Conservation (phyloP, 2,329 filamentous ascomycete species). For the Bipolaris gigantea region DNA sequence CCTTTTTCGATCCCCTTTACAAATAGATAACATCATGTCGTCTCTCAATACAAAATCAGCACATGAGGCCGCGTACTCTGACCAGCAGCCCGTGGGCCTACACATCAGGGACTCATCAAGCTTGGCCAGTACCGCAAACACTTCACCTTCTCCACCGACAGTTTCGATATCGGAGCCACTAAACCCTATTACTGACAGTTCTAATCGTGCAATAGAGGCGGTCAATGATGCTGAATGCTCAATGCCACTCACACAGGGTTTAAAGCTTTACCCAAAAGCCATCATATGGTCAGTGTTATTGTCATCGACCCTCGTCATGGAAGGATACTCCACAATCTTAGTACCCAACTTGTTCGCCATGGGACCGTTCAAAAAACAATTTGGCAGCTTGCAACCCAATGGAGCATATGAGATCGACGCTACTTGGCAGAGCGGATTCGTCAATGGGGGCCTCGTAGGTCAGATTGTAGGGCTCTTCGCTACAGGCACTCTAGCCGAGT, state of each 20-base stretch:
- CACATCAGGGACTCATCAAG: background rate
- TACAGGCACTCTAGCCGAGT: conserved; percentile 46
- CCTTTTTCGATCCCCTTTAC: background rate
- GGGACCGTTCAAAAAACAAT: conserved; percentile 45
- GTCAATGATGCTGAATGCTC: conserved; percentile 8
- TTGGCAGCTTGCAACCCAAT: conserved; percentile 25
- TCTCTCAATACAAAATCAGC: background rate
- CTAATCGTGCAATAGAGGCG: background rate
- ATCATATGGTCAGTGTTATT: conserved; percentile 78
- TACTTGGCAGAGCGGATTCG: conserved; percentile 47
- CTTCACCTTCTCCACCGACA: background rate
- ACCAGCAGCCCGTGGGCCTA: background rate
- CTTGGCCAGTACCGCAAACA: background rate
- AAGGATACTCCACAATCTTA: conserved; percentile 78
- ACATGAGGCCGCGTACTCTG: background rate
- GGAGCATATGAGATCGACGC: conserved; percentile 43
- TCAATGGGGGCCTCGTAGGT: conserved; percentile 47
- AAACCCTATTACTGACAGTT: background rate
- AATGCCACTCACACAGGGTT: conserved; percentile 64
- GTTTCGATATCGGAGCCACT: background rate
- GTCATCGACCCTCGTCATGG: conserved; percentile 83
- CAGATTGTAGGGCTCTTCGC: conserved; percentile 46
- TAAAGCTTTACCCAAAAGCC: conserved; percentile 82
- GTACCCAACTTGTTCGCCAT: conserved; percentile 71
- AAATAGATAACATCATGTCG: background rate